Evolutionary conservation across 352 stramenopile species (phyloP).

Genomic region (Lagenidium giganteum): DNA sequence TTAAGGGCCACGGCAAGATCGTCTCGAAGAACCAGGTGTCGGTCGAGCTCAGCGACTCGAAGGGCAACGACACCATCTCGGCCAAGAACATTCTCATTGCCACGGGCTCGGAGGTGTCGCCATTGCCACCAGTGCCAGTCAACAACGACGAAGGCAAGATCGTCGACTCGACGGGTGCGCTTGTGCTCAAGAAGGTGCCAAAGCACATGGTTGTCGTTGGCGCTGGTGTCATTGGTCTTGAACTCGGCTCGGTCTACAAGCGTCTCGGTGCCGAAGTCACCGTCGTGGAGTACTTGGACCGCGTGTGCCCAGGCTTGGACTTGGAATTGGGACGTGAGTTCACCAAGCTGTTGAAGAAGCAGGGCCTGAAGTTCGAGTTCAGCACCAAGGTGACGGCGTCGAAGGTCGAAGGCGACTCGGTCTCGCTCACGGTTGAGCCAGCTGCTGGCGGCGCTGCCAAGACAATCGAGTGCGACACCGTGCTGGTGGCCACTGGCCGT

Average conservation of each 20-base stretch:
- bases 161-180: slow-evolving; percentile 97
- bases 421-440: slow-evolving; percentile 95
- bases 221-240: slow-evolving; percentile 97
- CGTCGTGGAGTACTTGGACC: slow-evolving; percentile 98
- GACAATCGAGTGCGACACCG: slow-evolving; percentile 74
- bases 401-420: slow-evolving; percentile 88
- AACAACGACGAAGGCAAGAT: slow-evolving; percentile 97
- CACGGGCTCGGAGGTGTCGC: slow-evolving; percentile 87
- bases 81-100: slow-evolving; percentile 98
- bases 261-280: slow-evolving; percentile 94
- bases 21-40: slow-evolving; percentile 88
- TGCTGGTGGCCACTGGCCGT: slow-evolving; percentile 88
- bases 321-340: slow-evolving; percentile 96
- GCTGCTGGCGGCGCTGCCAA: slow-evolving; percentile 42
- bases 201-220: slow-evolving; percentile 96
- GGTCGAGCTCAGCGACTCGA: slow-evolving; percentile 88
- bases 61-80: slow-evolving; percentile 88
- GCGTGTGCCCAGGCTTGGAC: slow-evolving; percentile 92
- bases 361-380: slow-evolving; percentile 98
- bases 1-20: slow-evolving; percentile 96
- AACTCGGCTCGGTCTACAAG: slow-evolving; percentile 98
- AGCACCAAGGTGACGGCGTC: slow-evolving; percentile 96
- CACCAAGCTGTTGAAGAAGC: slow-evolving; percentile 97
- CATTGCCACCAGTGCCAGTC: slow-evolving; percentile 94
- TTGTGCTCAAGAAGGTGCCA: slow-evolving; percentile 92